Conservation (phyloP, 306 rosid species). For the Trifolium pratense region DNA sequence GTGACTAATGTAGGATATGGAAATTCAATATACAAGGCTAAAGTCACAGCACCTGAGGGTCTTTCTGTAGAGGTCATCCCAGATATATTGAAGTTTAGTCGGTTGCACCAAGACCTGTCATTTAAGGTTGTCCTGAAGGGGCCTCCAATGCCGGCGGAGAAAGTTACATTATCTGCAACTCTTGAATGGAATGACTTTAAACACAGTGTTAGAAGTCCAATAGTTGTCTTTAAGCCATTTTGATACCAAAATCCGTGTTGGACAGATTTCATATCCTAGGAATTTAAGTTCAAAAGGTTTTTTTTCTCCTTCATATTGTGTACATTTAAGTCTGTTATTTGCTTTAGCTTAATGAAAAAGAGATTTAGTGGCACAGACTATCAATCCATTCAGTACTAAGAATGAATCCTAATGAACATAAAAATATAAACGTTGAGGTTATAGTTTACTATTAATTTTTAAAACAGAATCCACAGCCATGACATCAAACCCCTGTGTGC, state of each 20-base stretch:
- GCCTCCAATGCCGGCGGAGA: conserved; percentile 35
- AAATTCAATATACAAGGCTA: conserved; percentile 62
- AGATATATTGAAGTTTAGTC: conserved; percentile 47
- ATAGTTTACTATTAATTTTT: no score
- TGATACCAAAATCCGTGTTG: not conserved
- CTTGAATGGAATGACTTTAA: conserved; percentile 71
- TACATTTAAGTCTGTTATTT: conserved; percentile 26
- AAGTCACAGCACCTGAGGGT: conserved; percentile 55
- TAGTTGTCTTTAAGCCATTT: conserved; percentile 48
- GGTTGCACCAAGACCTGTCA: conserved; percentile 45
- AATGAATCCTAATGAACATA: not conserved
- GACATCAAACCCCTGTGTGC: not conserved
- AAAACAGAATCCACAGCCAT: not conserved
- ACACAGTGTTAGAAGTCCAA: conserved; percentile 66
- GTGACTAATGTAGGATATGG: conserved; percentile 69
- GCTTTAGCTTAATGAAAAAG: conserved; percentile 31
- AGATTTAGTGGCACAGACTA: not conserved
- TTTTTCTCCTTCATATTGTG: not conserved
- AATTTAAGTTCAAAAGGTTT: conserved; percentile 20
- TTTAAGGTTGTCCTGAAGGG: conserved; percentile 69
- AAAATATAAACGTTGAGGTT: no score
- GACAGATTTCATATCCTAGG: conserved; percentile 26
- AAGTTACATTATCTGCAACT: conserved; percentile 36
- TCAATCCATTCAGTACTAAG: not conserved
- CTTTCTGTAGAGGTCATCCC: conserved; percentile 63